Evolutionary conservation across 1,284 basidiomycete species (phyloP).

Genomic region (Anthracocystis setariae): DNA sequence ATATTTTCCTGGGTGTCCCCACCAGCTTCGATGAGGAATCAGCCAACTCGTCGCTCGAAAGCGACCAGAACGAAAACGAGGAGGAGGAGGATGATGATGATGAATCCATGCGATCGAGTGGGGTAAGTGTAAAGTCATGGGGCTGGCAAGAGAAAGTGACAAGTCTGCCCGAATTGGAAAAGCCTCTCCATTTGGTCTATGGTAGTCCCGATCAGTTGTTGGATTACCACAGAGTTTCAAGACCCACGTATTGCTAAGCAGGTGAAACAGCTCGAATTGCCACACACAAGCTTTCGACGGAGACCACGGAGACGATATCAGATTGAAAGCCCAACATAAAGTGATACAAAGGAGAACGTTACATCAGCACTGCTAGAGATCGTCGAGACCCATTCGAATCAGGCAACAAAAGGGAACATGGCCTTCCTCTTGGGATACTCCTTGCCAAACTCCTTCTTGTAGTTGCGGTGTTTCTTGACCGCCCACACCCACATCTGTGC

Average conservation of each 20-base stretch:
- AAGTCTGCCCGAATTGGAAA: slow-evolving; percentile 50
- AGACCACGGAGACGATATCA: no score
- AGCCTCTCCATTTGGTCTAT: slow-evolving; percentile 55
- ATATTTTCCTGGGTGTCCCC: slow-evolving; percentile 24
- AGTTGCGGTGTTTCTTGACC: slow-evolving; percentile 85
- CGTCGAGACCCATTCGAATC: background rate
- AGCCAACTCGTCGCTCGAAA: slow-evolving; percentile 8
- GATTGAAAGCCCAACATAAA: no score
- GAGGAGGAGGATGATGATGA: slow-evolving; percentile 10
- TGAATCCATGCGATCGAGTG: slow-evolving; percentile 26
- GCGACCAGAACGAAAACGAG: slow-evolving; percentile 1
- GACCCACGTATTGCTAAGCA: slow-evolving; percentile 55
- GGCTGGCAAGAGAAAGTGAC: slow-evolving; percentile 44
- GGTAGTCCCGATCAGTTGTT: slow-evolving; percentile 56
- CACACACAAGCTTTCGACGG: no score
- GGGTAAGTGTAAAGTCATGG: slow-evolving; percentile 2
- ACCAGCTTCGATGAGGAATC: slow-evolving; percentile 17
- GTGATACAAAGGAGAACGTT: no score
- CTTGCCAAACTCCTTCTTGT: slow-evolving; percentile 89
- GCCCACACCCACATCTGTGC: slow-evolving; percentile 90
- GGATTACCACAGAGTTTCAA: slow-evolving; percentile 58
- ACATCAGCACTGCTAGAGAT: no score
- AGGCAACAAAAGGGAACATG: slow-evolving; percentile 79
- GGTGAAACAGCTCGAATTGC: no score
- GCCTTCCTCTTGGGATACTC: slow-evolving; percentile 83